Base-by-base conservation (phyloP, 2,329 filamentous ascomycete species). In the Xylaria multiplex region DNA sequence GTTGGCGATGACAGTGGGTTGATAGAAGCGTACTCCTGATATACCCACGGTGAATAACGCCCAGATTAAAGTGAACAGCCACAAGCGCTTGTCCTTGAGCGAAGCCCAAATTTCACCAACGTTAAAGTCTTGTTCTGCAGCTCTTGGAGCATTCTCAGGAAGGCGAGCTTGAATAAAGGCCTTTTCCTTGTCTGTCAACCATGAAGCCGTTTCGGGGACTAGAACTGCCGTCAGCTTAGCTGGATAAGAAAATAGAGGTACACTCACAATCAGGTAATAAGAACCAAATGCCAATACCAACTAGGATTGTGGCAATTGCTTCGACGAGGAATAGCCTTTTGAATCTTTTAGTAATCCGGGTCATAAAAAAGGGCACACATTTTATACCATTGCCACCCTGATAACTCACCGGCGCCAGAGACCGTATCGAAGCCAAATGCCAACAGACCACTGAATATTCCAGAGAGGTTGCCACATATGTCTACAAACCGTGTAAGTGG, bases 241-340 rank as follows among this genome's bases (percentile, higher is more conserved):
- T 14, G 2, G 6, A 13, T n/a, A 5, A 22, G 27, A 6, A 27
- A 3, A 3, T n/a, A 16, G 8, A n/a, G 16, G 1, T 19, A 19
- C n/a, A 62, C 78, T 69, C 72, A 84, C 82, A 86, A 68, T 88
- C 84, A 0, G 85, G 85, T 0, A 88, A 77, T 0, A 84, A 60
- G 58, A 88, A 86, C 76, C 83, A 86, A 13, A 86, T 80, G 5
- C 79, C 71, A 3, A 84, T 71, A 7, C 84, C 83, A 0, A 83
- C 53, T 1, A 83, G 56, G 7, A 86, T 75, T 0, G 84, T 86
- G 13, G 78, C 72, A 30, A 83, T 74, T 3, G 83, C 84, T 72
- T 86, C 83, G 5, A 75, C 71, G 1, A 82, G 68, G 62, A 82
- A 79, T 1, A 82, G 65, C 80, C 78, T 80, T 67, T 5, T 52